phyloP scores from a whole-genome alignment of 23 red algal genomes.

The Agarophyton chilense region DNA sequence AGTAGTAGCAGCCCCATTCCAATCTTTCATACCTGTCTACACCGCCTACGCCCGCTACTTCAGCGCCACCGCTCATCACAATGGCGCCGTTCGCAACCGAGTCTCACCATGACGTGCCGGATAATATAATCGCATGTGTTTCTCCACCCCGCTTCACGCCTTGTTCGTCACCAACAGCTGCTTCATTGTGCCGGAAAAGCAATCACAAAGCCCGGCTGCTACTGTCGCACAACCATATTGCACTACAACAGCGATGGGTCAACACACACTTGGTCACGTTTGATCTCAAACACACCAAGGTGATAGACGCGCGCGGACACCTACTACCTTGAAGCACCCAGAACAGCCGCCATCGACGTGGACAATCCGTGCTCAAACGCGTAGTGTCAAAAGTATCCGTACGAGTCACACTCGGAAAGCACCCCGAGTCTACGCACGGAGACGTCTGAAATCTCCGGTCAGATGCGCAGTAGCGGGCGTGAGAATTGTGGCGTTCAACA shows the following conservation, averaged over 20 bases:
- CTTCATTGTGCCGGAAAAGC: conserved; percentile 69
- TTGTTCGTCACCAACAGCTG: conserved; percentile 45
- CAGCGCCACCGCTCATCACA: neutral
- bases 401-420: conserved; percentile 16
- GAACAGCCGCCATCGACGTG: conserved; percentile 73
- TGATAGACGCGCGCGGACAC: conserved; percentile 45
- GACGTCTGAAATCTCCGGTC: conserved; percentile 8
- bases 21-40: neutral
- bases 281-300: conserved; percentile 64
- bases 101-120: neutral
- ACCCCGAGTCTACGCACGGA: conserved; percentile 38
- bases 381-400: conserved; percentile 61
- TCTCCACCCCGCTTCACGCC: conserved; percentile 31
- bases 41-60: neutral
- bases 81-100: neutral
- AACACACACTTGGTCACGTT: conserved; percentile 38
- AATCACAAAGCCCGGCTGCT: conserved; percentile 66
- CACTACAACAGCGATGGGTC: conserved; percentile 40
- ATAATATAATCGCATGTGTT: conserved; percentile 57
- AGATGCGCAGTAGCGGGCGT: conserved; percentile 67
- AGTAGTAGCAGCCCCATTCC: neutral
- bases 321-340: conserved; percentile 33
- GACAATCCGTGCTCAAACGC: conserved; percentile 59
- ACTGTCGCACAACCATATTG: conserved; percentile 58
- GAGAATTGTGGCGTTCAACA: conserved; percentile 43